Evolutionary conservation across 140 eudicot genomes (phyloP).

Genomic region (Stevia rebaudiana): DNA sequence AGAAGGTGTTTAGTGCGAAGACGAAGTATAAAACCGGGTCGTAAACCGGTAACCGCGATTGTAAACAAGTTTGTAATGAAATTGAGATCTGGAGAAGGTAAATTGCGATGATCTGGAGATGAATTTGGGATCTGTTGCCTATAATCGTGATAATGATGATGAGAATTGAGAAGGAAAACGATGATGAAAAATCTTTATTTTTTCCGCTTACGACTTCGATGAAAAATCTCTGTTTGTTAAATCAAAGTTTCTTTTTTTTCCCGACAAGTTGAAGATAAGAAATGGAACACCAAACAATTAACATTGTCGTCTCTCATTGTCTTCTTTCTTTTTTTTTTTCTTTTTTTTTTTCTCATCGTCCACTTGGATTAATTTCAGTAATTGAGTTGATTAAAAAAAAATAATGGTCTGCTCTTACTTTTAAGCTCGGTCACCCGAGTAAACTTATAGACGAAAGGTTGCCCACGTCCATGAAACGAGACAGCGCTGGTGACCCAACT

Average conservation of each 20-base stretch:
- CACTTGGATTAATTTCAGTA: background rate
- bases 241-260: background rate
- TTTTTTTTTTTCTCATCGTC: background rate
- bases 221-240: background rate
- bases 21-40: slow-evolving; percentile 13
- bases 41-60: slow-evolving; percentile 1
- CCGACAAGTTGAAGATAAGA: slow-evolving; percentile 22
- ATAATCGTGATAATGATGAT: background rate
- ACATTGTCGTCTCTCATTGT: background rate
- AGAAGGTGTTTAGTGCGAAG: slow-evolving; percentile 23
- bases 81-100: slow-evolving; percentile 26
- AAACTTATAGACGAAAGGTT: too few relatives aligned
- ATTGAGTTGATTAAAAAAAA: background rate
- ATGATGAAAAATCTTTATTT: slow-evolving; percentile 18
- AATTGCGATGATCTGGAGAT: slow-evolving; percentile 25
- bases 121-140: slow-evolving; percentile 23
- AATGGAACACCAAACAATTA: slow-evolving; percentile 10
- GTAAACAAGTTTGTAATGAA: slow-evolving; percentile 5
- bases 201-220: slow-evolving; percentile 14
- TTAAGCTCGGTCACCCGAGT: too few relatives aligned
- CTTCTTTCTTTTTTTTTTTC: background rate
- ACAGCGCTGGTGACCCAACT: too few relatives aligned
- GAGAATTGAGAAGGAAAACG: background rate
- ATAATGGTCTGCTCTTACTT: too few relatives aligned
- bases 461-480: too few relatives aligned